A percentile compares a stretch with the other conserved stretches of the same genome.
phyloP scores from a whole-genome alignment of 2,329 filamentous ascomycete species.

The Epichloe gansuensis region DNA sequence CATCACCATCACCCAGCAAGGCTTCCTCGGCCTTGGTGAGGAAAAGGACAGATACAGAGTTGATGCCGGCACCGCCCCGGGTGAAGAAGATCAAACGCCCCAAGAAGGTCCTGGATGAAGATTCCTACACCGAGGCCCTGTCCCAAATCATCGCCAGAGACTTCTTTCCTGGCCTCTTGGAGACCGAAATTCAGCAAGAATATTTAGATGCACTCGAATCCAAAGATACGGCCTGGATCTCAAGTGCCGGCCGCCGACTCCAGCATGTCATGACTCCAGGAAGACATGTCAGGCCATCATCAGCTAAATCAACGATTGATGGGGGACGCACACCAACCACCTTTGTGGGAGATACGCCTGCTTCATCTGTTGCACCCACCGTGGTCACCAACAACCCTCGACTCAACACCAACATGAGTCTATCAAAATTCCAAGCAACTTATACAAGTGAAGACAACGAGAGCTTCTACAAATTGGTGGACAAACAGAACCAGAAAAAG shows the following conservation, averaged over 20 bases:
- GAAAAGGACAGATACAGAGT: constrained; percentile 55
- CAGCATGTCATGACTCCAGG: constrained; percentile 73
- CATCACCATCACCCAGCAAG: constrained; percentile 1
- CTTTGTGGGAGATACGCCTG: constrained; percentile 62
- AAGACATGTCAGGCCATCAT: constrained; percentile 23
- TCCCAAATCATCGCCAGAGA: constrained; percentile 93
- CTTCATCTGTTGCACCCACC: constrained; percentile 35
- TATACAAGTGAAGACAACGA: constrained; percentile 98
- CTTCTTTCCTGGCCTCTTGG: constrained; percentile 86
- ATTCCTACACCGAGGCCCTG: constrained; percentile 78
- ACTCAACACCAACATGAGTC: constrained; percentile 64
- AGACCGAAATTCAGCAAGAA: constrained; percentile 78
- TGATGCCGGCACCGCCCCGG: constrained; percentile 76
- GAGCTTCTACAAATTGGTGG: constrained; percentile 83
- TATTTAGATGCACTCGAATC: constrained; percentile 87
- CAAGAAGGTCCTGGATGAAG: constrained; percentile 78
- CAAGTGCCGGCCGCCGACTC: constrained; percentile 59
- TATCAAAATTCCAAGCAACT: constrained; percentile 76
- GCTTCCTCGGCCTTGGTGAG: constrained; percentile 40
- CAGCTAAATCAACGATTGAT: constrained; percentile 13
- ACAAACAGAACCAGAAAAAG: constrained; percentile 79
- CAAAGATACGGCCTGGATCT: constrained; percentile 74
- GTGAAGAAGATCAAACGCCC: constrained; percentile 87
- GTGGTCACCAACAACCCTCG: constrained; percentile 28
- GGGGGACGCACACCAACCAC: constrained; percentile 48